phyloP scores from a whole-genome alignment of 805 yeast species.

The Starmerella cellae region DNA sequence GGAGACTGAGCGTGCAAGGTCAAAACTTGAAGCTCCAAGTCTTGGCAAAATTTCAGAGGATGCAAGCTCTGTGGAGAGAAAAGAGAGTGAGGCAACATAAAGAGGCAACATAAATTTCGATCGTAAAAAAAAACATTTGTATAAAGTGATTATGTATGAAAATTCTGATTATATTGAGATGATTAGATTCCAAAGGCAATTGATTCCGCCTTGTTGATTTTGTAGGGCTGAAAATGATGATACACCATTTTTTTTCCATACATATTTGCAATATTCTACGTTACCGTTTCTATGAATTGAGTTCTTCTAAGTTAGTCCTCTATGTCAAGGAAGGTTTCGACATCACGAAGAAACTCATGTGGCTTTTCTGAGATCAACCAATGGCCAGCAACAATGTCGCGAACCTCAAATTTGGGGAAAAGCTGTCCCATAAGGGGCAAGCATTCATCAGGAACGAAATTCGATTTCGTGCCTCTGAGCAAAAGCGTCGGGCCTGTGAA shows the following conservation, averaged over 20 bases:
- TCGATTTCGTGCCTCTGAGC: slow-evolving; percentile 62
- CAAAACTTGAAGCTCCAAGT: no score
- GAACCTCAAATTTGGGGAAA: slow-evolving; percentile 64
- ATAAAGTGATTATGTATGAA: no score
- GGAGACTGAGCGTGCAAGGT: no score
- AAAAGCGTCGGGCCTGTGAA: slow-evolving; percentile 67
- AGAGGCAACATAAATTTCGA: no score
- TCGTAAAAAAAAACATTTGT: no score
- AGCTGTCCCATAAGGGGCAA: slow-evolving; percentile 57
- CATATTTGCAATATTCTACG: background rate
- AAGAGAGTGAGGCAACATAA: no score
- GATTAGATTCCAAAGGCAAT: no score
- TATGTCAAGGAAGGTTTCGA: slow-evolving; percentile 48
- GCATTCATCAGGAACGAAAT: slow-evolving; percentile 71
- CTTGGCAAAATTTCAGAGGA: no score
- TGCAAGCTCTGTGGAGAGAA: no score
- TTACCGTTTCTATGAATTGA: no score
- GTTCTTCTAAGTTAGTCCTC: slow-evolving; percentile 9
- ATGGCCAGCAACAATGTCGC: slow-evolving; percentile 76
- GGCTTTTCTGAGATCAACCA: slow-evolving; percentile 90
- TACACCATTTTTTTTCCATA: background rate
- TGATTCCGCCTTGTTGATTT: no score
- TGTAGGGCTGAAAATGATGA: background rate
- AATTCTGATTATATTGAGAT: no score
- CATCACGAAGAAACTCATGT: slow-evolving; percentile 48